Evolutionary conservation across 2,329 filamentous ascomycete genomes (phyloP).

Genomic region (Sphaerostilbella broomeana): DNA sequence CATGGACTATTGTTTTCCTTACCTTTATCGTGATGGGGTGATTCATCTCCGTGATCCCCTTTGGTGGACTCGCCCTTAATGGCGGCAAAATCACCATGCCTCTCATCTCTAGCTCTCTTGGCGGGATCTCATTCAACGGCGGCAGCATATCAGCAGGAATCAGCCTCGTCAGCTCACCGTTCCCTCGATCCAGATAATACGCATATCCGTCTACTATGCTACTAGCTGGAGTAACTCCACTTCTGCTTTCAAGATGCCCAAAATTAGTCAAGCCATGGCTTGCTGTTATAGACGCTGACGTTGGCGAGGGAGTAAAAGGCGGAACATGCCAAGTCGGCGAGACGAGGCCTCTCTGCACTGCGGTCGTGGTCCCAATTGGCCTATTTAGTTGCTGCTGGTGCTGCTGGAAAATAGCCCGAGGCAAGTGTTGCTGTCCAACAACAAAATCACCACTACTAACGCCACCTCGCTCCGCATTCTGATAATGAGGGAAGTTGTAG

Average conservation of each 20-base stretch:
- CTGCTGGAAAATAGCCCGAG: background rate
- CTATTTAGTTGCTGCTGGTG: conserved; percentile 5
- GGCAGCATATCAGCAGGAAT: conserved; percentile 50
- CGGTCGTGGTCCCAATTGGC: background rate
- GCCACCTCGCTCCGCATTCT: too few relatives aligned
- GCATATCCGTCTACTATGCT: conserved; percentile 25
- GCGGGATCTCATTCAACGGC: conserved; percentile 36
- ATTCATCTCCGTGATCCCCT: conserved; percentile 32
- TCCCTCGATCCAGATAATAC: conserved; percentile 48
- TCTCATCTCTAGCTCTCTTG: conserved; percentile 29
- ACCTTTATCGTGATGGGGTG: conserved; percentile 34
- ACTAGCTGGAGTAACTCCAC: background rate
- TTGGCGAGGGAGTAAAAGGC: background rate
- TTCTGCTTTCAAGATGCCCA: background rate
- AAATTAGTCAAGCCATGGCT: background rate
- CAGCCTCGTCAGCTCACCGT: conserved; percentile 48
- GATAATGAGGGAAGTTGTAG: too few relatives aligned
- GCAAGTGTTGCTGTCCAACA: background rate
- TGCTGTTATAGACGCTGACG: background rate
- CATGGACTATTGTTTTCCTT: conserved; percentile 19
- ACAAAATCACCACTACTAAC: background rate
- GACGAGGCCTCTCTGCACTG: background rate
- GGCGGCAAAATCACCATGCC: conserved; percentile 44
- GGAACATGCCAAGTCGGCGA: conserved; percentile 5
- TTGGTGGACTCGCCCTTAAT: conserved; percentile 31